These are phyloP conservation scores for Sugiyamaella americana DNA, from an alignment of 805 yeast species.

Conservation along the genomic window DNA sequence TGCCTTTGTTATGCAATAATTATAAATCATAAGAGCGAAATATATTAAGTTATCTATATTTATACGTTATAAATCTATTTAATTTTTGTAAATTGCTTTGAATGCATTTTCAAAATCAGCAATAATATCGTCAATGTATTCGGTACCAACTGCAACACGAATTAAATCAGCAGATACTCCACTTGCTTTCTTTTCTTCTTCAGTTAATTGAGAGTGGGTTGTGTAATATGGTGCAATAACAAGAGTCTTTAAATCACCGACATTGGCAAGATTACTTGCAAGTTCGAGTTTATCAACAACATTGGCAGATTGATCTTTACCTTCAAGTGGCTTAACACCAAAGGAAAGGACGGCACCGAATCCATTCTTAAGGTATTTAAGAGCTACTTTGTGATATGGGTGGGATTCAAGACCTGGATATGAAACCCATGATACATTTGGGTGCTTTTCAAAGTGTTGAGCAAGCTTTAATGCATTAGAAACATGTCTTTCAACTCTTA, in stretches of 20 bases:
- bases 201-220: conserved; percentile 85
- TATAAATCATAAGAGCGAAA: too few species aligned
- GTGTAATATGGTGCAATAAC: conserved; percentile 96
- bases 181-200: conserved; percentile 70
- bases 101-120: conserved; percentile 86
- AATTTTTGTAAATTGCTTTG: conserved; percentile 43
- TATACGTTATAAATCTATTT: too few species aligned
- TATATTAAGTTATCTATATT: too few species aligned
- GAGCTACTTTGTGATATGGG: conserved; percentile 73
- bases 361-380: conserved; percentile 73
- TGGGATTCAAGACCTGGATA: conserved; percentile 83
- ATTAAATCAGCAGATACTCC: conserved; percentile 88
- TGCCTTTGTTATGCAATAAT: too few species aligned
- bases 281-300: conserved; percentile 79
- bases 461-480: conserved; percentile 78
- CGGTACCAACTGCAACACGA: conserved; percentile 88
- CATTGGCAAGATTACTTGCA: conserved; percentile 91
- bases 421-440: conserved; percentile 81
- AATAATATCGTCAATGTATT: conserved; percentile 84
- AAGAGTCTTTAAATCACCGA: conserved; percentile 92
- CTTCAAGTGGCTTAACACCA: conserved; percentile 66
- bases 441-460: conserved; percentile 55
- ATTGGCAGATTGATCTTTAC: conserved; percentile 67
- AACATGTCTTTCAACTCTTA: conserved; percentile 91
- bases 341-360: conserved; percentile 87